These are phyloP conservation scores for Ceratobasidium sp. DNA, from an alignment of 1,284 basidiomycete genomes.

Conservation along the genomic window DNA sequence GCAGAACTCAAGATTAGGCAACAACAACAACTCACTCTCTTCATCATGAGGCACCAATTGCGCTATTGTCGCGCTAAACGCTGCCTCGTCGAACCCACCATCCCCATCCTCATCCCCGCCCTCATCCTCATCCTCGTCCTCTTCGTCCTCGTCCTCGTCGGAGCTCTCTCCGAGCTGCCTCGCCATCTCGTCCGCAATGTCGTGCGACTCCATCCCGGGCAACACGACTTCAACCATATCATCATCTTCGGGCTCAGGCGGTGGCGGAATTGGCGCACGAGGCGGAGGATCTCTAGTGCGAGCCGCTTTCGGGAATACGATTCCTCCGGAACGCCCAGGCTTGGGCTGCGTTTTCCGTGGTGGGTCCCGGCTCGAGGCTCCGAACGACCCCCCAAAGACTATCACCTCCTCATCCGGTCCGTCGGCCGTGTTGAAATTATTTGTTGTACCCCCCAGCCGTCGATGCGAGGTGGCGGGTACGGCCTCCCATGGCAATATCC, in stretches of 20 bases:
- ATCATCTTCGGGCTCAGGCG: conserved; percentile 3
- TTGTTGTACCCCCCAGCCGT: neutral
- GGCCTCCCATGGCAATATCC: conserved; percentile 39
- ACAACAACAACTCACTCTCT: conserved; percentile 4
- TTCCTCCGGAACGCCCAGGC: conserved; percentile 36
- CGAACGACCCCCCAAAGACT: conserved; percentile 41
- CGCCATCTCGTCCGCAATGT: conserved; percentile 22
- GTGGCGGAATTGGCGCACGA: conserved; percentile 1
- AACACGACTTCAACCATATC: conserved; percentile 32
- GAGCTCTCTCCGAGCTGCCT: conserved; percentile 27
- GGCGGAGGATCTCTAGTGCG: conserved; percentile 30
- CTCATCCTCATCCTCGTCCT: conserved; percentile 19
- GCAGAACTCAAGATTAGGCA: neutral
- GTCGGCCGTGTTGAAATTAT: conserved; percentile 20
- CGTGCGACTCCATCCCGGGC: conserved; percentile 19
- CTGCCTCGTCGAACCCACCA: conserved; percentile 21
- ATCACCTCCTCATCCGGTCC: conserved; percentile 35
- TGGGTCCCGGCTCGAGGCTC: conserved; percentile 12
- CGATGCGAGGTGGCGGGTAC: conserved; percentile 24
- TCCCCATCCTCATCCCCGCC: conserved; percentile 15
- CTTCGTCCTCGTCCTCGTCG: conserved; percentile 14
- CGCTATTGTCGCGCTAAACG: conserved; percentile 21
- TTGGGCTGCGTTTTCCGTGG: conserved; percentile 33
- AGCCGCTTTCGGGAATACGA: conserved; percentile 28
- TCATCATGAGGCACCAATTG: conserved; percentile 25